These are phyloP conservation scores for Quercus lobata DNA, from an alignment of 331 rosid species.

Conservation along the genomic window DNA sequence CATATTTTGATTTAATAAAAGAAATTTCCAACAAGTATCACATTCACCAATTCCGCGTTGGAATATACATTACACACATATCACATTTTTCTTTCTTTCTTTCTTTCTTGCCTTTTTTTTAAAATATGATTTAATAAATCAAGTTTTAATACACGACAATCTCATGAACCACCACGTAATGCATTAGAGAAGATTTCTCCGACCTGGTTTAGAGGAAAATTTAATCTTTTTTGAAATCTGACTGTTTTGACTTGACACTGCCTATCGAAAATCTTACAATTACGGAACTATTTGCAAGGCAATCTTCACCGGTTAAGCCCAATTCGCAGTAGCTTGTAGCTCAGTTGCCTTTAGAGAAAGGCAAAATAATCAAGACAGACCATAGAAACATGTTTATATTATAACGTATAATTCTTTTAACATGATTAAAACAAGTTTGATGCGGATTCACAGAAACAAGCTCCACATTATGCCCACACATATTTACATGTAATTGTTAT, in stretches of 20 bases:
- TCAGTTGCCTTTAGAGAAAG: background rate
- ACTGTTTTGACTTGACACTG: too few species aligned
- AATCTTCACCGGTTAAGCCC: too few species aligned
- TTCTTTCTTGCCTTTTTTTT: too few species aligned
- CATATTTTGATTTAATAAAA: background rate
- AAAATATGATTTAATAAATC: too few species aligned
- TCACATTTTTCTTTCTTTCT: background rate
- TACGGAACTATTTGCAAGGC: too few species aligned
- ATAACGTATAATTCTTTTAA: background rate
- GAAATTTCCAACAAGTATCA: background rate
- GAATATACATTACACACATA: background rate
- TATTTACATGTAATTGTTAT: background rate
- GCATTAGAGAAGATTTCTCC: too few species aligned
- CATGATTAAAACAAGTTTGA: background rate
- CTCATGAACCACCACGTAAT: too few species aligned
- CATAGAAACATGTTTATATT: background rate
- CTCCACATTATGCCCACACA: background rate
- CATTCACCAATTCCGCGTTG: background rate
- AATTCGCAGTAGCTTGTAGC: too few species aligned
- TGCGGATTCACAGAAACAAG: background rate
- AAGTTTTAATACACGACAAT: too few species aligned
- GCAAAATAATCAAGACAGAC: background rate
- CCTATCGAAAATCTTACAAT: too few species aligned
- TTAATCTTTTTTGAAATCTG: too few species aligned
- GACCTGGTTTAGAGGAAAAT: too few species aligned